phyloP scores from a whole-genome alignment of 495 filamentous ascomycete genomes.

The Aspergillus nidulans region DNA sequence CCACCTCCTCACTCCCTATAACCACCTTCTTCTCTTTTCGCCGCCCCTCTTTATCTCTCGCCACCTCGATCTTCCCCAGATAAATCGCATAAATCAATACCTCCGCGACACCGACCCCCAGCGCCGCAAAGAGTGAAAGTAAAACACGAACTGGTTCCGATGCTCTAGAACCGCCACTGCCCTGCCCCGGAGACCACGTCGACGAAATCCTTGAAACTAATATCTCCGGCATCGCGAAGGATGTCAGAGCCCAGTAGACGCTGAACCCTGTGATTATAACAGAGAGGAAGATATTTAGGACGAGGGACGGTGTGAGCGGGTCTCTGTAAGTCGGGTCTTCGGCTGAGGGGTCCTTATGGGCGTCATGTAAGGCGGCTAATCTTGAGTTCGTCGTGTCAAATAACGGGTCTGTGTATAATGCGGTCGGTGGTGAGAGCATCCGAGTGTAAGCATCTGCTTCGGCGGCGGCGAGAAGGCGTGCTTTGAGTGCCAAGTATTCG shows the following conservation, averaged over 20 bases:
- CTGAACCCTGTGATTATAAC: slow-evolving; percentile 44
- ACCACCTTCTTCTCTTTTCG: slow-evolving; percentile 68
- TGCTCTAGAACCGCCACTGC: slow-evolving; percentile 16
- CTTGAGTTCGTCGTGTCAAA: slow-evolving; percentile 44
- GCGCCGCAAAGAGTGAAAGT: slow-evolving; percentile 34
- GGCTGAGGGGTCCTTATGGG: slow-evolving; percentile 31
- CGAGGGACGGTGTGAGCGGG: slow-evolving; percentile 39
- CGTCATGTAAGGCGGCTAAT: slow-evolving; percentile 23
- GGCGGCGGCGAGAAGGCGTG: slow-evolving; percentile 70
- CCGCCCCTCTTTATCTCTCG: slow-evolving; percentile 59
- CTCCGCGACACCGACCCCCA: slow-evolving; percentile 77
- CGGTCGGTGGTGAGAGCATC: slow-evolving; percentile 38
- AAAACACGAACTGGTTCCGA: slow-evolving; percentile 37
- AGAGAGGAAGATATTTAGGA: slow-evolving; percentile 46
- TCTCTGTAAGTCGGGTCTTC: slow-evolving; percentile 41
- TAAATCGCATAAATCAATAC: slow-evolving; percentile 86
- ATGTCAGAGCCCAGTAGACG: slow-evolving; percentile 46
- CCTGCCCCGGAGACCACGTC: slow-evolving; percentile 25
- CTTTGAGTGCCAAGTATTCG: slow-evolving; percentile 89
- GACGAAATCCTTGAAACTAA: slow-evolving; percentile 43
- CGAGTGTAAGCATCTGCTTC: slow-evolving; percentile 75
- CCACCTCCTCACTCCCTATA: slow-evolving; percentile 45
- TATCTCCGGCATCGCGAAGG: slow-evolving; percentile 47
- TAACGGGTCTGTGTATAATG: slow-evolving; percentile 40
- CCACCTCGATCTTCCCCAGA: slow-evolving; percentile 68